Evolutionary conservation across 129 eudicot genomes (phyloP).

Genomic region (Pittosporum tobira): DNA sequence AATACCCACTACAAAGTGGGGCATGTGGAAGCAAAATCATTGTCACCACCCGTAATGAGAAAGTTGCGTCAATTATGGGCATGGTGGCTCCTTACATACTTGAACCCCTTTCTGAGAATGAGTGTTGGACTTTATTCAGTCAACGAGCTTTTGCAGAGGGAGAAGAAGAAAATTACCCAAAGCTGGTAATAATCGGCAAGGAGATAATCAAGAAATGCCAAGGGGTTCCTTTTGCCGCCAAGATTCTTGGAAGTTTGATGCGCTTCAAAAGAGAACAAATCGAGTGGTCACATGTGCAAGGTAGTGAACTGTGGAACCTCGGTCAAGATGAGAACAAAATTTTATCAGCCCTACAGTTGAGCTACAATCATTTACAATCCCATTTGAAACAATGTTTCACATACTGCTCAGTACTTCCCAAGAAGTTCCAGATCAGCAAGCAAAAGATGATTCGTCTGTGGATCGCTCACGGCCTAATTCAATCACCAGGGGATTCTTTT

Average conservation of each 20-base stretch:
- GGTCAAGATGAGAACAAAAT: background rate
- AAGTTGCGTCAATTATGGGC: conserved; percentile 15
- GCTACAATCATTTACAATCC: conserved; percentile 17
- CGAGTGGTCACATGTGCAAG: conserved; percentile 17
- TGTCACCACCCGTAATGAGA: conserved; percentile 18
- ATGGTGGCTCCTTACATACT: background rate
- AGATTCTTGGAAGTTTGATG: conserved; percentile 16
- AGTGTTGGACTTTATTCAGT: conserved; percentile 17
- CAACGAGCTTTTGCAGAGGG: conserved; percentile 17
- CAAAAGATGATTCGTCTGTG: conserved; percentile 13
- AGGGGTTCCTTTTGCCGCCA: conserved; percentile 22
- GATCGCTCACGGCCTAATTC: conserved; percentile 19
- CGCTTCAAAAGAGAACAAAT: conserved; percentile 11
- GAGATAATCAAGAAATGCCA: conserved; percentile 15
- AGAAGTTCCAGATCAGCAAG: conserved; percentile 8
- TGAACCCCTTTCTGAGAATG: conserved; percentile 11
- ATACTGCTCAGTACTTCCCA: conserved; percentile 18
- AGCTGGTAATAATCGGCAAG: conserved; percentile 6
- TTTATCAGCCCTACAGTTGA: conserved; percentile 16
- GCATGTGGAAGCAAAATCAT: conserved; percentile 17
- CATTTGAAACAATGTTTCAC: conserved; percentile 25
- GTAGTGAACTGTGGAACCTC: conserved; percentile 17
- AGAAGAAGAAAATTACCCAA: conserved; percentile 8
- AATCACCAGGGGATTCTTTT: background rate
- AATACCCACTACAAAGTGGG: conserved; percentile 4